Percentiles rank a stretch among this genome's conserved stretches.
phyloP scores from a whole-genome alignment of 192 early-diverging fungal genomes.

The Coemansia sp. region DNA sequence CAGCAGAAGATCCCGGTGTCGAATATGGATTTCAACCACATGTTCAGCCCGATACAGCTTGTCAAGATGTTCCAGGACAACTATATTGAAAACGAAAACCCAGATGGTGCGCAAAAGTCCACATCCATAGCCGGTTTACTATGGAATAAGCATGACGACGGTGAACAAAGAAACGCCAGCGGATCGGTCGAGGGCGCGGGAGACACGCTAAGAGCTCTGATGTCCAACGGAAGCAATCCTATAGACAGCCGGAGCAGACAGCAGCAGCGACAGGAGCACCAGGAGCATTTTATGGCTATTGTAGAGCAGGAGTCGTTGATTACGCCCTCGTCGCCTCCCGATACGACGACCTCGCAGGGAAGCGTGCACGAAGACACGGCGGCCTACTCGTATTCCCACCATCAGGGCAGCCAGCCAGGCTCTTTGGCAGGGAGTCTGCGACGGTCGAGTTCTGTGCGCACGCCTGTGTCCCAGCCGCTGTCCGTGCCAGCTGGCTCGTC shows the following conservation, averaged over 20 bases:
- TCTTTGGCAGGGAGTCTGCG: not conserved
- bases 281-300: slow-evolving; percentile 6
- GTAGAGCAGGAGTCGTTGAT: slow-evolving; percentile 12
- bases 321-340: slow-evolving; percentile 38
- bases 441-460: slow-evolving; percentile 5
- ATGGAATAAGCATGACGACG: slow-evolving; percentile 23
- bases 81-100: slow-evolving; percentile 5
- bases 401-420: not conserved
- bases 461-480: not conserved
- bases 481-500: not conserved
- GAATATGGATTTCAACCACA: slow-evolving; percentile 41
- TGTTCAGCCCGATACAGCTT: slow-evolving; percentile 48
- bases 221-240: slow-evolving; percentile 49
- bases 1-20: slow-evolving; percentile 31
- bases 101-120: slow-evolving; percentile 11
- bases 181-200: slow-evolving; percentile 38
- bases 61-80: slow-evolving; percentile 44
- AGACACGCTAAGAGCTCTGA: slow-evolving; percentile 38
- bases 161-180: slow-evolving; percentile 10
- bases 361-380: slow-evolving; percentile 17
- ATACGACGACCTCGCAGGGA: slow-evolving; percentile 21
- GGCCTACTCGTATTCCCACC: not conserved
- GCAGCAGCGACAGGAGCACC: slow-evolving; percentile 20
- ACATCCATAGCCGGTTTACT: slow-evolving; percentile 35
- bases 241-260: slow-evolving; percentile 13